phyloP scores from a whole-genome alignment of 75 land plant species.

The Azolla pinnata region DNA sequence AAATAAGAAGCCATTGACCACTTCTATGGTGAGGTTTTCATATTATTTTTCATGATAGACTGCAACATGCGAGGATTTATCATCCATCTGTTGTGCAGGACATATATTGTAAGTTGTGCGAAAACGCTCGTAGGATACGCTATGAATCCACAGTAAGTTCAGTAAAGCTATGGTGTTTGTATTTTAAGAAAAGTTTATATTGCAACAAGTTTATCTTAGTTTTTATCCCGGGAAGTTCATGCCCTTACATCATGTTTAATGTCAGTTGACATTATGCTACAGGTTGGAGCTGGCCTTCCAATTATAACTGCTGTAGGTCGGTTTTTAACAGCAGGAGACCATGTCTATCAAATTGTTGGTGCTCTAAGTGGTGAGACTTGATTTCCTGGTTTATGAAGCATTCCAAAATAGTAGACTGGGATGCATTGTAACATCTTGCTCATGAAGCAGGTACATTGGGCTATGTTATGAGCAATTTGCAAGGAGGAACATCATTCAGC shows the following conservation, averaged over 20 bases:
- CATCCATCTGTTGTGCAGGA: constrained; percentile 24
- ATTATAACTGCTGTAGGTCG: constrained; percentile 50
- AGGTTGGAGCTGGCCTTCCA: constrained; percentile 95
- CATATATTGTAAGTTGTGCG: constrained; percentile 45
- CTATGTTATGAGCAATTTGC: constrained; percentile 68
- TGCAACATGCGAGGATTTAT: neutral
- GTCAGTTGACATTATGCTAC: too few species aligned
- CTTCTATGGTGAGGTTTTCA: constrained; percentile 34
- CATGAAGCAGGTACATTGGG: constrained; percentile 89
- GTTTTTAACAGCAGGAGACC: constrained; percentile 53
- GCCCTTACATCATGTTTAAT: too few species aligned
- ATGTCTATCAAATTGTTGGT: constrained; percentile 45
- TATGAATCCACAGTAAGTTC: constrained; percentile 72
- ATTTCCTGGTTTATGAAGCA: neutral
- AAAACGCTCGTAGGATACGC: constrained; percentile 40
- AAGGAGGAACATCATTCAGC: constrained; percentile 64
- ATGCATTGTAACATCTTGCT: too few species aligned
- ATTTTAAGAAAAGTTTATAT: neutral
- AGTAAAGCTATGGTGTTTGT: too few species aligned
- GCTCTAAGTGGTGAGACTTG: constrained; percentile 54
- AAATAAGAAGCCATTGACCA: constrained; percentile 74
- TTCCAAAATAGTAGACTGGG: neutral
- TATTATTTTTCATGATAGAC: neutral
- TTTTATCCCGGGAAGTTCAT: neutral
- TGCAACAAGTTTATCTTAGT: neutral